Evolutionary conservation across 129 eudicot genomes (phyloP).

Genomic region (Pittosporum tobira): DNA sequence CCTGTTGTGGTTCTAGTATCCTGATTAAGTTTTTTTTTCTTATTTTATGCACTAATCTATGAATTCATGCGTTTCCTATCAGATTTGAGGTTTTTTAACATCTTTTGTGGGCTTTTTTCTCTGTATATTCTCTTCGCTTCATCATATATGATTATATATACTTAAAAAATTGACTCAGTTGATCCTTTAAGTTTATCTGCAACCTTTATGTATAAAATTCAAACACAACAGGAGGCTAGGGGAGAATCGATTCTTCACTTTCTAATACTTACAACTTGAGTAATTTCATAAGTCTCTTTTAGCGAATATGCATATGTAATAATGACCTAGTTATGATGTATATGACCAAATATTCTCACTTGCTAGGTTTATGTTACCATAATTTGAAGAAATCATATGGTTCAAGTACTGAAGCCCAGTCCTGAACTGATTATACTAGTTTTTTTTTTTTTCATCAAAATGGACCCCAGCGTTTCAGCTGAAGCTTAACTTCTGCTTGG

Average conservation of each 20-base stretch:
- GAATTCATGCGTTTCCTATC: background rate
- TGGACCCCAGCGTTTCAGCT: background rate
- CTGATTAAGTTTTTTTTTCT: slow-evolving; percentile 32
- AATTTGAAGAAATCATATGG: background rate
- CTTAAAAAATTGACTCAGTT: background rate
- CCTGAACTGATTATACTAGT: background rate
- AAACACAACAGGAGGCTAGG: background rate
- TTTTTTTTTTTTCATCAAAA: too few species aligned
- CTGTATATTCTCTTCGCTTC: background rate
- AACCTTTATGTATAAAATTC: too few species aligned
- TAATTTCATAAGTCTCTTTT: background rate
- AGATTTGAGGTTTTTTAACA: too few species aligned
- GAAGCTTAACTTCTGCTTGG: background rate
- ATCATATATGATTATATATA: too few species aligned
- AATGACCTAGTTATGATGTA: background rate
- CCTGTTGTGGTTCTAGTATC: slow-evolving; percentile 82
- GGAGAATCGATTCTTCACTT: background rate
- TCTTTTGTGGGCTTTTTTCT: too few species aligned
- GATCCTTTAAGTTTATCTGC: background rate
- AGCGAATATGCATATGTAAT: background rate
- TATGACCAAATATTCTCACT: background rate
- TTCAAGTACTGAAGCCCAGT: background rate
- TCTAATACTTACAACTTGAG: background rate
- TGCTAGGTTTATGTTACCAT: background rate
- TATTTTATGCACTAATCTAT: background rate